A percentile compares a stretch with the other conserved stretches of the same genome.
Conservation (phyloP, 1,284 basidiomycete genomes). For the Fomitopsis palustris region DNA sequence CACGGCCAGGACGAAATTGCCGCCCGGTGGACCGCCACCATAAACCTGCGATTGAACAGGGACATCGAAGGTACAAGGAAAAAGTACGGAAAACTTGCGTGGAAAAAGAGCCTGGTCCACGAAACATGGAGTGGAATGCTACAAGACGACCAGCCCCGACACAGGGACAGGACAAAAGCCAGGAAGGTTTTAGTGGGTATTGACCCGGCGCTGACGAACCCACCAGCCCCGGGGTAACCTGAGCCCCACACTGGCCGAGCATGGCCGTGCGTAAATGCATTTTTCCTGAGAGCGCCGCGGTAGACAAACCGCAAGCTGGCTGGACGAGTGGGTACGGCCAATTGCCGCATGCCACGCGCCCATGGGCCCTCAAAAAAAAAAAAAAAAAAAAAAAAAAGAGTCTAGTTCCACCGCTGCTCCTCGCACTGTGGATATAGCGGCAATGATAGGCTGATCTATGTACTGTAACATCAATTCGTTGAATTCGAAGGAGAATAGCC, state of each 20-base stretch:
- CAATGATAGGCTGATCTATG: too few relatives aligned
- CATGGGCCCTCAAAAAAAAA: not conserved
- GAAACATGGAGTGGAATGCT: not conserved
- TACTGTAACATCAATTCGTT: too few relatives aligned
- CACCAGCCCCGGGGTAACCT: not conserved
- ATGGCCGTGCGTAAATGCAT: not conserved
- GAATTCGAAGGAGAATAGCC: too few relatives aligned
- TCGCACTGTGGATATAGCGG: too few relatives aligned
- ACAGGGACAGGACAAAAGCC: not conserved
- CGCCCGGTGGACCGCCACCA: not conserved
- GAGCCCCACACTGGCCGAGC: not conserved
- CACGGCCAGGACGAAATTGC: not conserved
- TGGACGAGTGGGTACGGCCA: not conserved
- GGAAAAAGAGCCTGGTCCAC: not conserved
- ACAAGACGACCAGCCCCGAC: not conserved
- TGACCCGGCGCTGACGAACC: not conserved
- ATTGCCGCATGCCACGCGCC: not conserved
- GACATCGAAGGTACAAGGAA: not conserved
- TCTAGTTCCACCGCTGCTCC: too few relatives aligned
- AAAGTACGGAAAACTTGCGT: not conserved
- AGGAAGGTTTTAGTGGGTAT: not conserved
- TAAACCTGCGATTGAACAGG: not conserved
- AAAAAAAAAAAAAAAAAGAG: not conserved
- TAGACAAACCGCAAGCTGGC: not conserved
- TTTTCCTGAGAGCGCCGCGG: not conserved